A percentile compares a stretch with the other conserved stretches of the same genome.
phyloP scores from a whole-genome alignment of 495 filamentous ascomycete species.

The Sporormia fimetaria region DNA sequence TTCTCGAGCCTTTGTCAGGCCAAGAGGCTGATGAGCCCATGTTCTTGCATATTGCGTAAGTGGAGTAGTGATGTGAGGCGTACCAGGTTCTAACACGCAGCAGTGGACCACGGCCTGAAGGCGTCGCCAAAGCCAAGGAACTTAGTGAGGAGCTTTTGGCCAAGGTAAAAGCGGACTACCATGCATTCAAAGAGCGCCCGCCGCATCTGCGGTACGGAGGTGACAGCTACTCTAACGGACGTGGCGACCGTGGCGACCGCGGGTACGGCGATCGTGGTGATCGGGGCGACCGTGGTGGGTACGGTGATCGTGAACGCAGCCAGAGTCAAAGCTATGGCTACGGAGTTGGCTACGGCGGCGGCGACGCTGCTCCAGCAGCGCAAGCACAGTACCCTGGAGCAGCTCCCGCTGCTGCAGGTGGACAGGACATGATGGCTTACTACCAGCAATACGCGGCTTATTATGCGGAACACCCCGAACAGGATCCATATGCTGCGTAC shows the following conservation, averaged over 20 bases:
- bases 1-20: conserved; percentile 71
- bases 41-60: conserved; percentile 90
- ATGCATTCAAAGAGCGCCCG: conserved; percentile 75
- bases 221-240: conserved; percentile 28
- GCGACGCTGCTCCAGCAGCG: not conserved
- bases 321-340: conserved; percentile 21
- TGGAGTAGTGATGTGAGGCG: conserved; percentile 12
- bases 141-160: conserved; percentile 75
- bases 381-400: conserved; percentile 4
- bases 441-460: conserved; percentile 65
- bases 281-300: conserved; percentile 25
- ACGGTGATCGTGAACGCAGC: too few species aligned
- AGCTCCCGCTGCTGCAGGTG: conserved; percentile 33
- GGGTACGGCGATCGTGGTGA: conserved; percentile 12
- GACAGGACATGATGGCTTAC: conserved; percentile 8
- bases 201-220: conserved; percentile 35
- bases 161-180: conserved; percentile 76
- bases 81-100: conserved; percentile 21
- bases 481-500: conserved; percentile 84
- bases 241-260: conserved; percentile 19
- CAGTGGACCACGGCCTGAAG: conserved; percentile 74
- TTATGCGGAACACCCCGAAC: conserved; percentile 25
- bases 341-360: conserved; percentile 20
- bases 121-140: conserved; percentile 77
- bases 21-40: conserved; percentile 88